Base-by-base conservation (phyloP, 306 rosid genomes). In the Lathyrus aphaca region DNA sequence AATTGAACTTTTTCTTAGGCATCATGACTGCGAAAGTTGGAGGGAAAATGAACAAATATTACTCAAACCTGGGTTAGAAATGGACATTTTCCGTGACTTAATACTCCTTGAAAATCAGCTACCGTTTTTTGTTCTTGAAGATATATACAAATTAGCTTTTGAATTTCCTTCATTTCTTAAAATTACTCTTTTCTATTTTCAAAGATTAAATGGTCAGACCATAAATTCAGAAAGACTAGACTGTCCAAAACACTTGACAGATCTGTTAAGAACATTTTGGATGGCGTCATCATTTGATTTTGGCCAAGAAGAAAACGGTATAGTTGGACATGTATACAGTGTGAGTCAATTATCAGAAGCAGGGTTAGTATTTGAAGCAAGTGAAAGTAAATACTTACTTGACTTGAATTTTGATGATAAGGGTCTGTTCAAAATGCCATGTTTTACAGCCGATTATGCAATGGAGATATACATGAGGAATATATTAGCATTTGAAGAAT, bases 391-490 rank as follows among this genome's bases (percentile, higher is more conserved):
- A 23, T 19, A 68, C 57, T 1, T 74, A 2, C 49, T 76, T 55
- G 79, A 75, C 16, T 45, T 86, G 16, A 3, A 9, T 1, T 86
- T 59, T 48, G 0, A 5, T 0, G 4, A n/a, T n/a, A n/a, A 61
- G 1, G 74, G 73, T 21, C 45, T 14, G 5, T 64, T 86, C 39
- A 30, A 30, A 55, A 83, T 83, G 64, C 78, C 86, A 5, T 5
- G 10, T 4, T 37, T 37, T 79, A 4, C 14, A 9, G 9, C 74
- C 11, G 0, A 25, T 38, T 71, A 23, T 2, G 0, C 1, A 0
- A 54, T 77, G 2, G 84, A 86, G 53, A 6, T 40, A 6, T 0
- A n/a, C 4, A 5, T 79, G 46, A 42, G 46, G 1, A 42, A 42
- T 42, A 42, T 42, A 42, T 12, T 42, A 12, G 46, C 46, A 12